phyloP scores from a whole-genome alignment of 1,284 basidiomycete genomes.

The Leccinum angustisporum region DNA sequence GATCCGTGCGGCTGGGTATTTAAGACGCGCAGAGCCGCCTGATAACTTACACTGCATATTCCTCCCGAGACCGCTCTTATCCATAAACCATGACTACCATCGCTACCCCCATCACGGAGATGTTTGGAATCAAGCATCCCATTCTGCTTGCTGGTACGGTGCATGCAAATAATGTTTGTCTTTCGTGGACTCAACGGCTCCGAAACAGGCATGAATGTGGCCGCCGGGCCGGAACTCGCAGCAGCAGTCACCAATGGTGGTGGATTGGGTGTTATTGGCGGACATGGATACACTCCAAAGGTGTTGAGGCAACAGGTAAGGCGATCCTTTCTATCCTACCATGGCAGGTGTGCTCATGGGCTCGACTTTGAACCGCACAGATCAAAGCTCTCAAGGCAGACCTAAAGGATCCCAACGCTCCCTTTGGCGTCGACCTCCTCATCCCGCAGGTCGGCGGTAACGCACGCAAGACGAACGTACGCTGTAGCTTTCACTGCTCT shows the following conservation, averaged over 20 bases:
- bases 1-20: not conserved
- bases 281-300: constrained; percentile 79
- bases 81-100: constrained; percentile 39
- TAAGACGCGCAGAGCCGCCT: not conserved
- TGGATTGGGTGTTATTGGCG: constrained; percentile 86
- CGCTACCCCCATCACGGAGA: constrained; percentile 75
- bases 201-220: constrained; percentile 76
- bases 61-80: not conserved
- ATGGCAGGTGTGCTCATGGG: not conserved
- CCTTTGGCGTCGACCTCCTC: constrained; percentile 87
- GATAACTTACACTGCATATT: not conserved
- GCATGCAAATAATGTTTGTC: not conserved
- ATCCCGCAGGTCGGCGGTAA: constrained; percentile 79
- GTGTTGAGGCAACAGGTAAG: constrained; percentile 66
- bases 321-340: not conserved
- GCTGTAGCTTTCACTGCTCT: constrained; percentile 22
- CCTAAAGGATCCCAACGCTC: constrained; percentile 67
- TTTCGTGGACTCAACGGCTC: constrained; percentile 3
- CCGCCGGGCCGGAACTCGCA: constrained; percentile 83
- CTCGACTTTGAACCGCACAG: constrained; percentile 36
- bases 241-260: constrained; percentile 84
- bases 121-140: constrained; percentile 87
- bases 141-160: constrained; percentile 75
- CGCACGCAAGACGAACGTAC: constrained; percentile 83
- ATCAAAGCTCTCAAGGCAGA: constrained; percentile 73